These are phyloP conservation scores for Boletus tomentosulus DNA, from an alignment of 768 basidiomycete genomes.

Conservation along the genomic window DNA sequence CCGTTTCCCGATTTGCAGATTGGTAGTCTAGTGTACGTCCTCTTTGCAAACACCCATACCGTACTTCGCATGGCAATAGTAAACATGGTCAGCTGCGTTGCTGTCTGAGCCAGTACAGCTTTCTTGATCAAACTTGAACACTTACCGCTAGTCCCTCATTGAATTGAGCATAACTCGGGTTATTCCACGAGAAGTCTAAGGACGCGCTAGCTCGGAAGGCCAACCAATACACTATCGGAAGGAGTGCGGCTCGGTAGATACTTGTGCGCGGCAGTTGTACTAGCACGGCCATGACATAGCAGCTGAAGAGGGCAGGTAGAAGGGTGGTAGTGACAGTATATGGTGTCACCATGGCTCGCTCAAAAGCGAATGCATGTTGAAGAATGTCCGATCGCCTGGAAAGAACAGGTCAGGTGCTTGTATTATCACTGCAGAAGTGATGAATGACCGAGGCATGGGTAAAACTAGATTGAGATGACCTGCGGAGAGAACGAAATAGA, in stretches of 20 bases:
- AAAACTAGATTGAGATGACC: background rate
- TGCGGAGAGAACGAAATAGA: background rate
- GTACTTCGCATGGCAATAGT: conserved; percentile 21
- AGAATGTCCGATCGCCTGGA: conserved; percentile 9
- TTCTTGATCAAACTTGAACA: background rate
- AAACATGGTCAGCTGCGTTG: conserved; percentile 22
- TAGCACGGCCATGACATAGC: conserved; percentile 51
- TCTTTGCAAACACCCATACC: conserved; percentile 16
- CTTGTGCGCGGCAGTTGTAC: conserved; percentile 46
- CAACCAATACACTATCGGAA: conserved; percentile 46
- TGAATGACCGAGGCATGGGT: conserved; percentile 15
- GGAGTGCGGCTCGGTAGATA: conserved; percentile 40
- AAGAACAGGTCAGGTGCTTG: conserved; percentile 1
- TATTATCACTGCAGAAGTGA: background rate
- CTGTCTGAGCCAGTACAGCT: background rate
- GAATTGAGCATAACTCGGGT: conserved; percentile 9
- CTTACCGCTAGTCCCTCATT: conserved; percentile 25
- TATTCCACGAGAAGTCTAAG: conserved; percentile 23
- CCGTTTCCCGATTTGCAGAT: background rate
- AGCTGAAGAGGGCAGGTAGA: conserved; percentile 40
- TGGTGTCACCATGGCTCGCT: conserved; percentile 16
- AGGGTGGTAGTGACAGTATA: conserved; percentile 35
- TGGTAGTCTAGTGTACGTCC: conserved; percentile 13
- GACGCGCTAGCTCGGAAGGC: conserved; percentile 36
- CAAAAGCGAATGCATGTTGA: conserved; percentile 11